Conservation (phyloP, 495 filamentous ascomycete genomes). For the Elasticomyces elasticus region DNA sequence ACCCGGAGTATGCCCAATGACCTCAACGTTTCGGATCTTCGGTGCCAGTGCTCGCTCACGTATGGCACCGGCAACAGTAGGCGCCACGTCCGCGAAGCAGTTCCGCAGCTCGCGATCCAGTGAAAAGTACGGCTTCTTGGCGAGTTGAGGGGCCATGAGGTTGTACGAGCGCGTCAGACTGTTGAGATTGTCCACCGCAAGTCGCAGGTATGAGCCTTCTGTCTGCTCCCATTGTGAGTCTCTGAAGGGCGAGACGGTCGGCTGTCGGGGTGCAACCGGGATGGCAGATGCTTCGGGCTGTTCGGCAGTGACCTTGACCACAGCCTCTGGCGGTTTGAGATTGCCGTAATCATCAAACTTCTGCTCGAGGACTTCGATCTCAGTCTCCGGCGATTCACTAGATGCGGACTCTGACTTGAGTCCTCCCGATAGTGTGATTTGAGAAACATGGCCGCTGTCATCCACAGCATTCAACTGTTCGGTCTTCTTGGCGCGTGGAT, state of each 20-base stretch:
- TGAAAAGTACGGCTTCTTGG: conserved; percentile 86
- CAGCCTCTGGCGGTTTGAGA: conserved; percentile 3
- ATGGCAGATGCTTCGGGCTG: not conserved
- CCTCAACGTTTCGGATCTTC: conserved; percentile 31
- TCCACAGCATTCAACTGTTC: conserved; percentile 41
- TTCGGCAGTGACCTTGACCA: not conserved
- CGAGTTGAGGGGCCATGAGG: conserved; percentile 80
- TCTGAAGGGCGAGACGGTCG: conserved; percentile 43
- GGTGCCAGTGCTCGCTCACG: conserved; percentile 53
- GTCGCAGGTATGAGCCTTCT: conserved; percentile 66
- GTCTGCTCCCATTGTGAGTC: conserved; percentile 57
- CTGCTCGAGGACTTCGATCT: conserved; percentile 20
- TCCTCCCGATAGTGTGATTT: conserved; percentile 38
- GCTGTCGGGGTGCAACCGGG: conserved; percentile 4
- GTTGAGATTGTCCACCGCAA: conserved; percentile 74
- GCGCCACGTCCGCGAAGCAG: conserved; percentile 81
- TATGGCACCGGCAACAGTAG: conserved; percentile 60
- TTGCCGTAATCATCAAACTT: conserved; percentile 14
- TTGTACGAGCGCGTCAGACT: conserved; percentile 79
- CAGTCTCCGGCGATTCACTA: conserved; percentile 5
- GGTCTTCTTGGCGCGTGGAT: conserved; percentile 34
- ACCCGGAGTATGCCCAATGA: conserved; percentile 29
- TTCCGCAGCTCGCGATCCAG: conserved; percentile 70
- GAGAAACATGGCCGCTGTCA: conserved; percentile 33
- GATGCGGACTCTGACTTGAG: conserved; percentile 20